Base-by-base conservation (phyloP, 208 protist genomes). In the Porcisia hertigi region DNA sequence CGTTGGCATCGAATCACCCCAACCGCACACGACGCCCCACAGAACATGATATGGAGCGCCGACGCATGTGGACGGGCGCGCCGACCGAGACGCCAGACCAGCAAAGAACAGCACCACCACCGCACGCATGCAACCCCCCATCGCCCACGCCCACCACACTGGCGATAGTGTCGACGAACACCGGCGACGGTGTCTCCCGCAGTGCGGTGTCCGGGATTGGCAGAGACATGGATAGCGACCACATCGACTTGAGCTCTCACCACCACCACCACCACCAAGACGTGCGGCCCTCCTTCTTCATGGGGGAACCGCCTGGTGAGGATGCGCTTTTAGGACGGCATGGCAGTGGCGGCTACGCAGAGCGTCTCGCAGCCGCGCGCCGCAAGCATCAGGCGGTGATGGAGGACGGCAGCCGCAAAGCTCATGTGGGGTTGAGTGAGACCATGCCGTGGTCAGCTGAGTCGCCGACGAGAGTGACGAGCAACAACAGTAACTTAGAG, bases 11-110 rank as follows among this genome's bases (percentile, higher is more conserved):
- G 43, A 34, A 23, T 20, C 72, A 82, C 39, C 58, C 72, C 11
- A 82, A 82, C 66, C 71, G 16, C 49, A 82, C 78, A 9, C 71
- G 78, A 1, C 70, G 64, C 25, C 64, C 78, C 2, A 82, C 78
- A 41, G 72, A 82, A 3, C 71, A 69, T 23, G 78, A 82, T 20
- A 54, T 45, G 58, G 8, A 43, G 52, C 78, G 64, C 9, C 78
- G 78, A 0, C 58, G 72, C 11, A 23, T 57, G 1, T 82, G 78
- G 78, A 82, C 77, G 16, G 14, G 5, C 8, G 3, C 20, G 62
- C 62, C 62, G 3, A 34, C 59, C 9, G 6, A 62, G 65, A 14
- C 69, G n/a, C 12, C 52, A 9, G 23, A 34, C 7, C 45, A 20
- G 18, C 52, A 6, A 39, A 30, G 12, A 36, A 7, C 41, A 34